Conservation (phyloP, 2,329 filamentous ascomycete species). For the Aspergillus hortae region DNA sequence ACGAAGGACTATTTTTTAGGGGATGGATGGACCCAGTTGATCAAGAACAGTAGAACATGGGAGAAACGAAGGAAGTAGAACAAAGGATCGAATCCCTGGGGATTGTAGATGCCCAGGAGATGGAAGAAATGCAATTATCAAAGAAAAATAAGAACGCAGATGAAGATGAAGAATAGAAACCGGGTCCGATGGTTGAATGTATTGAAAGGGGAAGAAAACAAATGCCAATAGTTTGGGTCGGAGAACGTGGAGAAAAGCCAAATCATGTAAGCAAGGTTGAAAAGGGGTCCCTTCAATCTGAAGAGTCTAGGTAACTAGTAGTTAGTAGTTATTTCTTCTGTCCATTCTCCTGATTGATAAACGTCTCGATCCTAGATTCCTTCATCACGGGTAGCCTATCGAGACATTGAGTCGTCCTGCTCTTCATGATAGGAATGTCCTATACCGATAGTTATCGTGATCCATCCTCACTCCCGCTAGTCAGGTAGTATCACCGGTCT, state of each 20-base stretch:
- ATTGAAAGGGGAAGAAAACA: constrained; percentile 1
- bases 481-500: background rate
- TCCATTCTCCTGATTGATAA: background rate
- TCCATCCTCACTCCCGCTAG: background rate
- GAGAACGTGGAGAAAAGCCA: constrained; percentile 3
- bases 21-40: too few species aligned
- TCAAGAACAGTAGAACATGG: too few species aligned
- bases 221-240: constrained; percentile 1
- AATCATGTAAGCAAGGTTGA: constrained; percentile 12
- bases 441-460: background rate
- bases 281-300: background rate
- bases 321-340: background rate
- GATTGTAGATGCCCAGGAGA: background rate
- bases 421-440: too few species aligned
- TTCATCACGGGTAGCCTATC: too few species aligned
- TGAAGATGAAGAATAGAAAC: background rate
- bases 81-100: too few species aligned
- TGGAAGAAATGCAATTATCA: background rate
- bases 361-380: too few species aligned
- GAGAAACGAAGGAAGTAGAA: too few species aligned
- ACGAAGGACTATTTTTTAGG: background rate
- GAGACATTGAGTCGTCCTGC: too few species aligned
- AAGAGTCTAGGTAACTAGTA: too few species aligned
- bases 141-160: background rate
- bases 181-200: background rate